Evolutionary conservation across 2,329 filamentous ascomycete species (phyloP), one percentile per base, ranked within the genome.

Genomic region (Whalleya microplaca): DNA sequence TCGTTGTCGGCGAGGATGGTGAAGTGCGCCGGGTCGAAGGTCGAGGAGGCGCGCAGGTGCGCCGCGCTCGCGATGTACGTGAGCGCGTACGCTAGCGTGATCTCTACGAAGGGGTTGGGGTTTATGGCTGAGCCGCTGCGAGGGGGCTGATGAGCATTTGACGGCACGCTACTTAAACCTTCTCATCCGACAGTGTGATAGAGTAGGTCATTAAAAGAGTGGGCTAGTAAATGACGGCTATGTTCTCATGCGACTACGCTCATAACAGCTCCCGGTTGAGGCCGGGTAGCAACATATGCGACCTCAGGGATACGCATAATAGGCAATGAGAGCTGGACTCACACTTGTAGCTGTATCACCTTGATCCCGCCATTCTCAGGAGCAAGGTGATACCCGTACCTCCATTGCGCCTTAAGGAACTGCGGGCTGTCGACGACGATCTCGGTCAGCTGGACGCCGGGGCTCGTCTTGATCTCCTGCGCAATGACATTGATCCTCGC

Each of bases 1-100:
- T 96, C 91, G 70, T 95, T 93, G 76, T 97, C 92, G 58, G 95
- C 94, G 37, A 98, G 84, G 71, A 99, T 94, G 59, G 90, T 92
- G 72, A 98, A 84, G 14, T 85, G 85, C 27, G 89, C 77, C 3
- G 92, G 85, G 14, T 82, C 81, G 69, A 95, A 86, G 69, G 76
- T 82, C 64, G 76, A 73, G 40, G 69, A 65, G 5, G 75, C 67
- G 43, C 69, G 69, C 49, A 74, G 71, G 59, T 66, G 61, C 64
- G 75, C 68, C 62, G 78, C 59, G 48, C 73, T 71, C 72, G 80
- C 73, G 76, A 91, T 87, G 76, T 96, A 97, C 53, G 89, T 95
- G 66, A 98, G 83, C 53, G 85, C 90, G 77, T 96, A 98, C 74
- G 83, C 86, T 55, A 99, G 82, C 1, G 95, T 90, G 10, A 92